Base-by-base conservation (phyloP, 768 basidiomycete species). In the Hygrophoropsis aurantiaca region DNA sequence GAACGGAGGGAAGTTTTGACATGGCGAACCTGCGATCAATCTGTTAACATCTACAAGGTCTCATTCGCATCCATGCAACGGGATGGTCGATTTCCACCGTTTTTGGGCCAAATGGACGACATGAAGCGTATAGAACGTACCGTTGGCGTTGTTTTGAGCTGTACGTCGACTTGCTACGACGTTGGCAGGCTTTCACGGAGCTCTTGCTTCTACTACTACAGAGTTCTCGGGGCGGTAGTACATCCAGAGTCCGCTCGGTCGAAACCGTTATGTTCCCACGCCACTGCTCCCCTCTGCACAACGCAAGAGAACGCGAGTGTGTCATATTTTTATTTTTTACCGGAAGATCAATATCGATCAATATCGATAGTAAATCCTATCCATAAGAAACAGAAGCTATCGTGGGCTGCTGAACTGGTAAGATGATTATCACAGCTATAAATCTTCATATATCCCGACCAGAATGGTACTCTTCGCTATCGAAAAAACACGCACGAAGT, bases 1-100 rank as follows among this genome's bases (percentile, higher is more conserved):
- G 83, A 58, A 89, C 81, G 62, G 93, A 87, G 60, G 95, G 95
- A 58, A 97, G 81, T 82, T 97, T 97, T 68, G 91, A 91, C 79
- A 79, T 78, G 68, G 44, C 65, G 50, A 46, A 60, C 58, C 62
- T 72, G 45, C 39, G 41, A 56, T 57, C 45, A 36, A 63, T 68
- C 61, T 74, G 62, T 30, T 35, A 27, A n/a, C 40, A 42, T 21
- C 25, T 16, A n/a, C 40, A 27, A 42, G 8, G 33, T 33, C 40
- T 24, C 26, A 20, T 42, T 38, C 42, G 52, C 57, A 71, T 67
- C 67, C 74, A 76, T 68, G 59, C 68, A 58, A 54, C 57, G 46
- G 49, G 46, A 34, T 30, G 19, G 18, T 37, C 59, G 49, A 43
- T 52, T 57, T 43, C 43, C 35, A 38, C 53, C 64, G 43, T 62